Conservation (phyloP, 2,329 filamentous ascomycete genomes). For the Coniochaeta prunicola region DNA sequence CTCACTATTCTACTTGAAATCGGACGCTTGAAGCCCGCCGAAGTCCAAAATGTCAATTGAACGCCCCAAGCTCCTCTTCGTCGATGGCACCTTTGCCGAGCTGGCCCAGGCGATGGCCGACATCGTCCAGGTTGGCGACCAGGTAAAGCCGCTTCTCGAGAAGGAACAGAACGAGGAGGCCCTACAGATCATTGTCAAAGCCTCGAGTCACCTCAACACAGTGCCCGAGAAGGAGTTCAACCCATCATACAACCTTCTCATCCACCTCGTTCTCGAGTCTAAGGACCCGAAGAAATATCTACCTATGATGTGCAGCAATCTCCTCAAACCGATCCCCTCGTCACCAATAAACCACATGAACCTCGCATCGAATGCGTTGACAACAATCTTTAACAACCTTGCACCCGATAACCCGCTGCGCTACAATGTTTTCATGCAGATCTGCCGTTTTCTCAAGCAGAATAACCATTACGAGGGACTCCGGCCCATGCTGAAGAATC, state of each 20-base stretch:
- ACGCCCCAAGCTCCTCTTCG: slow-evolving; percentile 57
- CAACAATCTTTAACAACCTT: slow-evolving; percentile 95
- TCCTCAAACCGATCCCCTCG: slow-evolving; percentile 77
- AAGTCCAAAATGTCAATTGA: slow-evolving; percentile 23
- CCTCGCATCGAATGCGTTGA: slow-evolving; percentile 82
- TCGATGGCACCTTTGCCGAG: slow-evolving; percentile 93
- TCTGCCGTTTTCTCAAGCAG: slow-evolving; percentile 73
- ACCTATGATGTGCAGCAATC: slow-evolving; percentile 80
- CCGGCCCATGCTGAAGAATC: slow-evolving; percentile 72
- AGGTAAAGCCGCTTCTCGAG: slow-evolving; percentile 66
- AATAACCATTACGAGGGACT: slow-evolving; percentile 76
- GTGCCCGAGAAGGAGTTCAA: slow-evolving; percentile 96
- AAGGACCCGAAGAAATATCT: slow-evolving; percentile 81
- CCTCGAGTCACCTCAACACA: slow-evolving; percentile 68
- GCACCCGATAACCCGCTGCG: slow-evolving; percentile 68
- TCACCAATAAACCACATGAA: slow-evolving; percentile 80
- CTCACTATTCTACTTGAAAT: not conserved
- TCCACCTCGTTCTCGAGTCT: slow-evolving; percentile 85
- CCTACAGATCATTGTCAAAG: slow-evolving; percentile 81
- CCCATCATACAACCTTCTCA: slow-evolving; percentile 91
- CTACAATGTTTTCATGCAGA: slow-evolving; percentile 85
- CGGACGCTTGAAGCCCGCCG: not conserved
- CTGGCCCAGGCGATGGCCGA: slow-evolving; percentile 90
- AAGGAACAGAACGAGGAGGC: slow-evolving; percentile 77
- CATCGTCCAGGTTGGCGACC: slow-evolving; percentile 79